These are phyloP conservation scores for Biancaea sappan DNA, from an alignment of 306 rosid species.

Conservation along the genomic window DNA sequence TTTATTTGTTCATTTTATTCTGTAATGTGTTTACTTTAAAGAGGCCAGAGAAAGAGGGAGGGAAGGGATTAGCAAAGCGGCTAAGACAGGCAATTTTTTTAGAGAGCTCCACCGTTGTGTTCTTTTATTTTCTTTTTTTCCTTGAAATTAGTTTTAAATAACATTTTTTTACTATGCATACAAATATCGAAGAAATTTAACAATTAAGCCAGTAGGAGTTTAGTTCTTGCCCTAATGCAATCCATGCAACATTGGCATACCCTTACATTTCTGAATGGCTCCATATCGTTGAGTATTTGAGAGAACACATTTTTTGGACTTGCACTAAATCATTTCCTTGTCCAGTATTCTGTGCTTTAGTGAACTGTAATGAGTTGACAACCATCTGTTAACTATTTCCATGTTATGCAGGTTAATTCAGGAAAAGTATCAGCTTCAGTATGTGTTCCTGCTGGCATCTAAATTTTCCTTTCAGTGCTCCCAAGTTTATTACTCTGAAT, in stretches of 20 bases:
- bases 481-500: background rate
- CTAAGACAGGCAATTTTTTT: too few relatives aligned
- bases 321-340: background rate
- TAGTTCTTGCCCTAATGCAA: background rate
- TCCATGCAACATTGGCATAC: too few relatives aligned
- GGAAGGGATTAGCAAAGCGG: background rate
- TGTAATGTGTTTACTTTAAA: constrained; percentile 2
- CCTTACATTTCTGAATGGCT: too few relatives aligned
- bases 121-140: too few relatives aligned
- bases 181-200: too few relatives aligned
- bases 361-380: constrained; percentile 1
- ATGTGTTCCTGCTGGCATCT: constrained; percentile 34
- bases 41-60: background rate
- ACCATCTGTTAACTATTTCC: constrained; percentile 32
- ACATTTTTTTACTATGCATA: too few relatives aligned
- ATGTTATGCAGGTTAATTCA: constrained; percentile 60
- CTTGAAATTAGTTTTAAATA: too few relatives aligned
- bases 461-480: constrained; percentile 15
- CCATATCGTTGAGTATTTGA: too few relatives aligned
- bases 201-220: too few relatives aligned
- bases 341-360: background rate
- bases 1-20: constrained; percentile 9
- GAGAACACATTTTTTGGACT: too few relatives aligned
- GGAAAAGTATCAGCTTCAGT: constrained; percentile 88
- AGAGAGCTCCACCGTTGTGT: too few relatives aligned